Conservation (phyloP, 2,329 filamentous ascomycete genomes). For the Endocalyx cinctus region DNA sequence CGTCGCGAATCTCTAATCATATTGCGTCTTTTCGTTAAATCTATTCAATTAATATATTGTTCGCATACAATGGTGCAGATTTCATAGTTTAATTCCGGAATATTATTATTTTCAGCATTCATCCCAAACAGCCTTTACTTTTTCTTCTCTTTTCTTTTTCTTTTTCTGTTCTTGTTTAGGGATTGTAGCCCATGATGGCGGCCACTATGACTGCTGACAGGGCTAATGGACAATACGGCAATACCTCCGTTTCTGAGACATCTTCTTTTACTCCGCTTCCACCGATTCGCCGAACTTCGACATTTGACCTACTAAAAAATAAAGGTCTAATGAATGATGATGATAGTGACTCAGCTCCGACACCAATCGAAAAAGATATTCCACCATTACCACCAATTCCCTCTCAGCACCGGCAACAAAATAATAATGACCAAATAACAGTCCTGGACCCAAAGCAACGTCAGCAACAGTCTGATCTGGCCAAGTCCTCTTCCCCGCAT, state of each 20-base stretch:
- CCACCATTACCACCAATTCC: slow-evolving; percentile 16
- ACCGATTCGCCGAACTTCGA: slow-evolving; percentile 54
- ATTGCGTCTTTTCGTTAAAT: too few relatives aligned
- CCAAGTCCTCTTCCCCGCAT: slow-evolving; percentile 18
- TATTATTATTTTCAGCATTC: too few relatives aligned
- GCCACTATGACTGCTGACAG: slow-evolving; percentile 19
- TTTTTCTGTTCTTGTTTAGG: slow-evolving; percentile 7
- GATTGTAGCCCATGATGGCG: too few relatives aligned
- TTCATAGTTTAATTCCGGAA: too few relatives aligned
- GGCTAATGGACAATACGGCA: slow-evolving; percentile 12
- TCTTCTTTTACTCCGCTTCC: slow-evolving; percentile 55
- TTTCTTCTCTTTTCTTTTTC: slow-evolving; percentile 27
- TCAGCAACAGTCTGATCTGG: too few relatives aligned
- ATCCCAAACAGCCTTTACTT: slow-evolving; percentile 34
- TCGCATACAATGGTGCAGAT: too few relatives aligned
- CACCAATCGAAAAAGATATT: slow-evolving; percentile 20
- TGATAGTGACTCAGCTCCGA: slow-evolving; percentile 21
- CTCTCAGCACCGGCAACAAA: slow-evolving; percentile 19
- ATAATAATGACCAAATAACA: slow-evolving; percentile 21
- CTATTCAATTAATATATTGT: too few relatives aligned
- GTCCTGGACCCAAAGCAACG: too few relatives aligned
- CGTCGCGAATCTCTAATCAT: too few relatives aligned
- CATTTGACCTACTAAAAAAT: slow-evolving; percentile 43
- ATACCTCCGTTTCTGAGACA: slow-evolving; percentile 13
- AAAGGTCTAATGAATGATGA: slow-evolving; percentile 32